phyloP scores from a whole-genome alignment of 257 asterid genomes.

The Verbascum thapsus region DNA sequence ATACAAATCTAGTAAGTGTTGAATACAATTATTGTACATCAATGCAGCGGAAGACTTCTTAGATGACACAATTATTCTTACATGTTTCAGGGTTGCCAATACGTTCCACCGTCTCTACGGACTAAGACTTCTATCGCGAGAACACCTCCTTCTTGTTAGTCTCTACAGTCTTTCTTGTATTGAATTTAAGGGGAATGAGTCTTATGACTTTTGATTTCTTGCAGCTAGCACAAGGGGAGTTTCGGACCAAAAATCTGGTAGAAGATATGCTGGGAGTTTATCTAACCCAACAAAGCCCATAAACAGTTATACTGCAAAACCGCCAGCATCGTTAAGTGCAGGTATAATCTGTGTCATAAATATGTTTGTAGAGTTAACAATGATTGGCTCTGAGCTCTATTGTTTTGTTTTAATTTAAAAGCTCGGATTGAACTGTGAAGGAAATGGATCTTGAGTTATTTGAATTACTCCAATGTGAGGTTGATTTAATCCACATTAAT shows the following conservation, averaged over 20 bases:
- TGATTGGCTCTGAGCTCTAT: conserved; percentile 2
- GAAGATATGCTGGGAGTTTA: conserved; percentile 43
- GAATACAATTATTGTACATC: background rate
- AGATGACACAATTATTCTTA: background rate
- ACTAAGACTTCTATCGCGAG: conserved; percentile 53
- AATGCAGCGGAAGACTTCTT: conserved; percentile 13
- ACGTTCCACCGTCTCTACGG: conserved; percentile 86
- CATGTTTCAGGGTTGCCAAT: conserved; percentile 69
- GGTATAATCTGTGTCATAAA: conserved; percentile 36
- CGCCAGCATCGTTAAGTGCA: conserved; percentile 46
- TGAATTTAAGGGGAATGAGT: background rate
- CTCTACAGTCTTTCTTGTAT: conserved; percentile 15
- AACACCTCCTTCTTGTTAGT: conserved; percentile 81
- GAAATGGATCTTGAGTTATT: too few relatives aligned
- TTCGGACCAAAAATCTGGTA: conserved; percentile 51
- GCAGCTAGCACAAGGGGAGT: conserved; percentile 56
- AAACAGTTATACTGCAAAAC: conserved; percentile 49
- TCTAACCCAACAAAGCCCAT: conserved; percentile 44
- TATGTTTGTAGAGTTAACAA: conserved; percentile 3
- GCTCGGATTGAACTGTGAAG: too few relatives aligned
- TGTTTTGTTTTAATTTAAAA: background rate
- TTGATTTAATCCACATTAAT: too few relatives aligned
- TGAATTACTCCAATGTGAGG: too few relatives aligned
- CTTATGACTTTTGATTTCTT: conserved; percentile 13
- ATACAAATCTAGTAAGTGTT: background rate